Evolutionary conservation across 192 early-diverging fungal species (phyloP).

Genomic region (Bifiguratus adelaidae): DNA sequence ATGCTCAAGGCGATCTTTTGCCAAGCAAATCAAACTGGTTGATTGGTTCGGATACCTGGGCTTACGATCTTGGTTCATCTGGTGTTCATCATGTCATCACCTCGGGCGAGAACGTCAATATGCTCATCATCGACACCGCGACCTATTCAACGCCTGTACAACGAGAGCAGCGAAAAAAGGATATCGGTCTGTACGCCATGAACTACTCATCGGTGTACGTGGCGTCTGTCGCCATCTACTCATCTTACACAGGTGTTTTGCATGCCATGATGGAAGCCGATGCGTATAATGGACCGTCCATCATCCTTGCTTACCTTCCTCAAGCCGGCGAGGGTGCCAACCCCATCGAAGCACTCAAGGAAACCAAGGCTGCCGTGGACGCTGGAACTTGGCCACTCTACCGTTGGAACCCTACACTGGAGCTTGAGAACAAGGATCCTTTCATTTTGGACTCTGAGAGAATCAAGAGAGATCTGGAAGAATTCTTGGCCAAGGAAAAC

Average conservation of each 20-base stretch:
- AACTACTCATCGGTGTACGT: slow-evolving; percentile 86
- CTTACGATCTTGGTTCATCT: slow-evolving; percentile 78
- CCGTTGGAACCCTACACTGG: slow-evolving; percentile 78
- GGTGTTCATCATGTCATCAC: slow-evolving; percentile 88
- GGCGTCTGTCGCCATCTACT: slow-evolving; percentile 80
- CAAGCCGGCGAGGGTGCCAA: slow-evolving; percentile 35
- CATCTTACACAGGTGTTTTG: slow-evolving; percentile 81
- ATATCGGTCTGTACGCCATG: slow-evolving; percentile 93
- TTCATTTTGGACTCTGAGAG: slow-evolving; percentile 70
- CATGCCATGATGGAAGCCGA: slow-evolving; percentile 87
- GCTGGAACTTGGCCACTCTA: slow-evolving; percentile 89
- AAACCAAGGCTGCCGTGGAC: slow-evolving; percentile 86
- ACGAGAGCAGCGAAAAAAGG: slow-evolving; percentile 73
- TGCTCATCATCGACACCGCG: slow-evolving; percentile 84
- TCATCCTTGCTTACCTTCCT: slow-evolving; percentile 85
- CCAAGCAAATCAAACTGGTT: slow-evolving; percentile 72
- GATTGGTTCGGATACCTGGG: slow-evolving; percentile 78
- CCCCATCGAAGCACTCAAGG: slow-evolving; percentile 70
- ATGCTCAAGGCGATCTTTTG: slow-evolving; percentile 30
- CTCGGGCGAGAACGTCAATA: slow-evolving; percentile 75
- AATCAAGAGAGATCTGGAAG: slow-evolving; percentile 65
- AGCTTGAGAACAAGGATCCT: slow-evolving; percentile 42
- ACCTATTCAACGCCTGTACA: slow-evolving; percentile 51
- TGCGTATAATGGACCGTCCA: slow-evolving; percentile 75
- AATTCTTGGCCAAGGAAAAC: slow-evolving; percentile 79